phyloP scores from a whole-genome alignment of 768 basidiomycete species.

The Suillus bovinus region DNA sequence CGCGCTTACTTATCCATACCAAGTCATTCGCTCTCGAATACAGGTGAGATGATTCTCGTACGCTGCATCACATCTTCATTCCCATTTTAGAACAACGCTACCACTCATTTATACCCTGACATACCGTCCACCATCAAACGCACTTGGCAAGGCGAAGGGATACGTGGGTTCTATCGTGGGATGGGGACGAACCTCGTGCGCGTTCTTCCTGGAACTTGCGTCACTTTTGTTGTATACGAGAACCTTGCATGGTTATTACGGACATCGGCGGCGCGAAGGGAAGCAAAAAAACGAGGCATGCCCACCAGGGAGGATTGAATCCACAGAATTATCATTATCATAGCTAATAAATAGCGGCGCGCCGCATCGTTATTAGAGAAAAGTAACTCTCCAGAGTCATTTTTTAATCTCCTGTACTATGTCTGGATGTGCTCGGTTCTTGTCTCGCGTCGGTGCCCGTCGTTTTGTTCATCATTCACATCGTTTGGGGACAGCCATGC shows the following conservation, averaged over 20 bases:
- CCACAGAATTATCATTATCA: neutral
- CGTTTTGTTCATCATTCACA: too few species aligned
- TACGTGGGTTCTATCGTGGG: slow-evolving; percentile 91
- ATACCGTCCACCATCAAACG: slow-evolving; percentile 79
- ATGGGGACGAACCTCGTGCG: slow-evolving; percentile 92
- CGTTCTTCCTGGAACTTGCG: slow-evolving; percentile 95
- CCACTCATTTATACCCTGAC: slow-evolving; percentile 69
- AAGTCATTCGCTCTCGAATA: slow-evolving; percentile 91
- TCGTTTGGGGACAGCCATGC: too few species aligned
- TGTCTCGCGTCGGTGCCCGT: too few species aligned
- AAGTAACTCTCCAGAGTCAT: neutral
- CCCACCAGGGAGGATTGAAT: neutral
- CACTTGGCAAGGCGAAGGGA: slow-evolving; percentile 81
- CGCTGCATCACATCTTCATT: slow-evolving; percentile 6
- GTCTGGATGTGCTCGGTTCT: too few species aligned
- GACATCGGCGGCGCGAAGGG: slow-evolving; percentile 59
- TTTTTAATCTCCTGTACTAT: too few species aligned
- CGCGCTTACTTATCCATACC: slow-evolving; percentile 90
- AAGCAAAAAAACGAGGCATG: slow-evolving; percentile 19
- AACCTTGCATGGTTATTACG: slow-evolving; percentile 83
- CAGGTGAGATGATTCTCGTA: slow-evolving; percentile 55
- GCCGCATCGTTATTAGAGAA: neutral
- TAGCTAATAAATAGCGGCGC: neutral
- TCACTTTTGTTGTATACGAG: slow-evolving; percentile 98
- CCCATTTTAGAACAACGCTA: slow-evolving; percentile 59